These are phyloP conservation scores for Podaxis mareebaensis DNA, from an alignment of 768 basidiomycete genomes.

Conservation along the genomic window DNA sequence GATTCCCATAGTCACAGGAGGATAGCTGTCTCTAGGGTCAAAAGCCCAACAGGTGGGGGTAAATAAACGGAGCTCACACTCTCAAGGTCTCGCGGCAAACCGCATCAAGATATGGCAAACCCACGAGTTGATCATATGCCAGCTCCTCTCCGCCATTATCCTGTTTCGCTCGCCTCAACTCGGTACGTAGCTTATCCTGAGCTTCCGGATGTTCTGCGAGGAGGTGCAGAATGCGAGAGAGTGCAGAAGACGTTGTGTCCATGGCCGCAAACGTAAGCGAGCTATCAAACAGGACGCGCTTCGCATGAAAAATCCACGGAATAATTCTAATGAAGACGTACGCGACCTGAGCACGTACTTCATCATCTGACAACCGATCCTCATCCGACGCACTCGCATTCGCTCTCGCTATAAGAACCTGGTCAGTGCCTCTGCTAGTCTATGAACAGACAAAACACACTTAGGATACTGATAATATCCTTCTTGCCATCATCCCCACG, in stretches of 20 bases:
- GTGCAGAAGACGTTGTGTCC: slow-evolving; percentile 42
- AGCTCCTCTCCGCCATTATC: slow-evolving; percentile 26
- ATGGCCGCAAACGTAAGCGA: slow-evolving; percentile 40
- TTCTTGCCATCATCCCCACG: slow-evolving; percentile 38
- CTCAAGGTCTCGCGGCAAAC: slow-evolving; percentile 41
- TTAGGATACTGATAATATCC: slow-evolving; percentile 46
- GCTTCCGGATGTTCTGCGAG: slow-evolving; percentile 35
- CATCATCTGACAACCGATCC: slow-evolving; percentile 33
- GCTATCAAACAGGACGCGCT: slow-evolving; percentile 19
- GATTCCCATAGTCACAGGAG: slow-evolving; percentile 23
- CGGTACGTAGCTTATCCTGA: slow-evolving; percentile 39
- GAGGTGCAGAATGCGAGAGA: slow-evolving; percentile 33
- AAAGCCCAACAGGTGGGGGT: too few species aligned
- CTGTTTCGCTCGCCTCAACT: slow-evolving; percentile 30
- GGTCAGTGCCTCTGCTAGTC: not conserved
- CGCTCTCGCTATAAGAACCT: slow-evolving; percentile 37
- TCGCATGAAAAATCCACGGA: not conserved
- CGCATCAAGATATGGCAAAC: slow-evolving; percentile 41
- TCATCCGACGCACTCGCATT: slow-evolving; percentile 34
- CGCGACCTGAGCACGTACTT: slow-evolving; percentile 37
- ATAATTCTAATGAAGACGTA: not conserved
- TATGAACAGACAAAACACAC: slow-evolving; percentile 24
- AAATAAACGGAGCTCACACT: slow-evolving; percentile 26
- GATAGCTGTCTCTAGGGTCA: slow-evolving; percentile 17
- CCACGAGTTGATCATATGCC: slow-evolving; percentile 36